A percentile compares a stretch with the other conserved stretches of the same genome.
phyloP scores from a whole-genome alignment of 106 monocot species.

The Dioscorea alata region DNA sequence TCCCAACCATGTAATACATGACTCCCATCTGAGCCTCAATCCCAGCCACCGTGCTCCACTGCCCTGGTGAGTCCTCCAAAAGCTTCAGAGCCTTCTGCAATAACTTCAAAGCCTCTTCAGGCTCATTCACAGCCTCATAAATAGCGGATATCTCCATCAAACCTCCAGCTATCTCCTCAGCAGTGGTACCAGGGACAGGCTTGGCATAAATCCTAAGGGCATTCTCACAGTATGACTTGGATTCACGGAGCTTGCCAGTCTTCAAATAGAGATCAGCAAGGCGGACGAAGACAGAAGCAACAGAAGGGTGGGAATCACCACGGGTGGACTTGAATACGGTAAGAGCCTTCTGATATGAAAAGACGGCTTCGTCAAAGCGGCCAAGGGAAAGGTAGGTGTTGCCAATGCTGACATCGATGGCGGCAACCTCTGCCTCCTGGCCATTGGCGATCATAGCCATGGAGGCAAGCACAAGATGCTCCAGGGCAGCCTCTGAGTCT shows the following conservation, averaged over 20 bases:
- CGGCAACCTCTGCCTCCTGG: slow-evolving; percentile 32
- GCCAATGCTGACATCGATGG: slow-evolving; percentile 32
- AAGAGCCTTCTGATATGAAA: slow-evolving; percentile 46
- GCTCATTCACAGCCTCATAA: slow-evolving; percentile 29
- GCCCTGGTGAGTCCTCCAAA: slow-evolving; percentile 31
- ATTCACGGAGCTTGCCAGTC: slow-evolving; percentile 39
- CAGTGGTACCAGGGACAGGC: slow-evolving; percentile 29
- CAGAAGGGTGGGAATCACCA: slow-evolving; percentile 30
- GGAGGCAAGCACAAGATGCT: slow-evolving; percentile 44
- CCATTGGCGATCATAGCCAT: slow-evolving; percentile 40
- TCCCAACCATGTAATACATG: slow-evolving; percentile 34
- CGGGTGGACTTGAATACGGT: slow-evolving; percentile 45
- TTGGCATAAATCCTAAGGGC: slow-evolving; percentile 34
- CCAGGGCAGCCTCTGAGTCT: slow-evolving; percentile 28
- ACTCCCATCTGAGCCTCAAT: slow-evolving; percentile 47
- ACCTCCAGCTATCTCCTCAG: slow-evolving; percentile 32
- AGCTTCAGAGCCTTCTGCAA: slow-evolving; percentile 32
- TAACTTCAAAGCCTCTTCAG: slow-evolving; percentile 36
- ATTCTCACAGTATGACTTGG: slow-evolving; percentile 47
- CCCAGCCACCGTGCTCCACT: slow-evolving; percentile 34
- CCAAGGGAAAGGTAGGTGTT: slow-evolving; percentile 36
- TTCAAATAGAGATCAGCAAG: slow-evolving; percentile 41
- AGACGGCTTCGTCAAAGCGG: slow-evolving; percentile 45
- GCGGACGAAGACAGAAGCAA: slow-evolving; percentile 35
- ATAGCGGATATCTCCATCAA: slow-evolving; percentile 26